Evolutionary conservation across 805 yeast species (phyloP).

Genomic region (Clavispora carvajalis): DNA sequence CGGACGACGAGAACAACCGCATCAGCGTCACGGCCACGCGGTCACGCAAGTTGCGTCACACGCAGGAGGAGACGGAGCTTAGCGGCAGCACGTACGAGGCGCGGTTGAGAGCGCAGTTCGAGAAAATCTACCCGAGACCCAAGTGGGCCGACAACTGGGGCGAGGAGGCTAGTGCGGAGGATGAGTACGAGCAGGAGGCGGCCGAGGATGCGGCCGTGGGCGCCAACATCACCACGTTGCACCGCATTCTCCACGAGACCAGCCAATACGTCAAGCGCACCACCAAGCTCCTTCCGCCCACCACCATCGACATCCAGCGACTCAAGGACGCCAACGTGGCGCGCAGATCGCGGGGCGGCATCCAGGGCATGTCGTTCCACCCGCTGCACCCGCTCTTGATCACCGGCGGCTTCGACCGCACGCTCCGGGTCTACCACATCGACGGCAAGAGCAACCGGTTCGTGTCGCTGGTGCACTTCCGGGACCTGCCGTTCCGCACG

Average conservation of each 20-base stretch:
- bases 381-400: constrained; percentile 74
- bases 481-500: constrained; percentile 73
- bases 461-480: constrained; percentile 76
- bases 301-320: constrained; percentile 68
- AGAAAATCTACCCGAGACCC: constrained; percentile 76
- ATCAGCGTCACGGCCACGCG: constrained; percentile 60
- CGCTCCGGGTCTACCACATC: constrained; percentile 79
- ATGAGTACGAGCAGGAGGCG: constrained; percentile 19
- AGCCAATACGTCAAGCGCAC: constrained; percentile 38
- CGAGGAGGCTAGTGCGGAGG: constrained; percentile 23
- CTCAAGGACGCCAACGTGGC: constrained; percentile 80
- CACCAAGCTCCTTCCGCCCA: constrained; percentile 60
- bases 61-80: constrained; percentile 48
- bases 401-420: constrained; percentile 90
- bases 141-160: constrained; percentile 58
- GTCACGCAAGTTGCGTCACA: constrained; percentile 64
- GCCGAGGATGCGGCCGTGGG: constrained; percentile 16
- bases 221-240: constrained; percentile 26
- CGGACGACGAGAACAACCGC: constrained; percentile 76
- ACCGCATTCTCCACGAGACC: constrained; percentile 27
- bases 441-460: constrained; percentile 81
- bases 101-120: constrained; percentile 68
- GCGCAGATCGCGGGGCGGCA: constrained; percentile 66
- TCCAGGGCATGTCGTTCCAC: constrained; percentile 86
- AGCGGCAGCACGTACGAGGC: constrained; percentile 56